phyloP scores from a whole-genome alignment of 2,329 filamentous ascomycete genomes.

The Chrysoporthe austroafricana region DNA sequence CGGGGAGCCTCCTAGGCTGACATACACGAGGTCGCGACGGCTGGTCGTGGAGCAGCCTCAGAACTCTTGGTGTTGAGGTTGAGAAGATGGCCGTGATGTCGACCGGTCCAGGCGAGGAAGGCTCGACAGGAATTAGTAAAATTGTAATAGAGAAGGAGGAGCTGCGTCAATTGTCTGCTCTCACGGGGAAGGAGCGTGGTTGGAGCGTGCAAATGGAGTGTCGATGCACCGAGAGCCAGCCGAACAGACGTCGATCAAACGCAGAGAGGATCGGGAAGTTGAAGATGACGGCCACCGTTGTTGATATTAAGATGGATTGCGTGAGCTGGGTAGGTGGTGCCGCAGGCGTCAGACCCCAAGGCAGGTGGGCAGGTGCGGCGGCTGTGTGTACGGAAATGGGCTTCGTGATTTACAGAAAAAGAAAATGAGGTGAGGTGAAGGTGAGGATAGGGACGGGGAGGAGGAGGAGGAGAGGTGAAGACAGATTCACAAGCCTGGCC shows the following conservation, averaged over 20 bases:
- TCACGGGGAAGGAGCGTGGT: slow-evolving; percentile 7
- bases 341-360: background rate
- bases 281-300: background rate
- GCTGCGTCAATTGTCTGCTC: slow-evolving; percentile 1
- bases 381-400: background rate
- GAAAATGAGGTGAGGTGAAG: background rate
- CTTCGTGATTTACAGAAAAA: background rate
- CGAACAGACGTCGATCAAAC: background rate
- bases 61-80: background rate
- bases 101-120: background rate
- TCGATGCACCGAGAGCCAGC: background rate
- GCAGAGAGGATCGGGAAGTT: background rate
- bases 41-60: background rate
- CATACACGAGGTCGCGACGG: slow-evolving; percentile 16
- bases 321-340: background rate
- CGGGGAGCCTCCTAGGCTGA: slow-evolving; percentile 5
- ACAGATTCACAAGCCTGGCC: background rate
- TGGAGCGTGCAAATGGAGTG: background rate
- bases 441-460: background rate
- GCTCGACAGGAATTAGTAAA: background rate
- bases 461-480: background rate
- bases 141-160: background rate
- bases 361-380: background rate
- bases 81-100: background rate
- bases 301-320: background rate